Base-by-base conservation (phyloP, 371 early-diverging fungal genomes). In the Mucor mucedo region DNA sequence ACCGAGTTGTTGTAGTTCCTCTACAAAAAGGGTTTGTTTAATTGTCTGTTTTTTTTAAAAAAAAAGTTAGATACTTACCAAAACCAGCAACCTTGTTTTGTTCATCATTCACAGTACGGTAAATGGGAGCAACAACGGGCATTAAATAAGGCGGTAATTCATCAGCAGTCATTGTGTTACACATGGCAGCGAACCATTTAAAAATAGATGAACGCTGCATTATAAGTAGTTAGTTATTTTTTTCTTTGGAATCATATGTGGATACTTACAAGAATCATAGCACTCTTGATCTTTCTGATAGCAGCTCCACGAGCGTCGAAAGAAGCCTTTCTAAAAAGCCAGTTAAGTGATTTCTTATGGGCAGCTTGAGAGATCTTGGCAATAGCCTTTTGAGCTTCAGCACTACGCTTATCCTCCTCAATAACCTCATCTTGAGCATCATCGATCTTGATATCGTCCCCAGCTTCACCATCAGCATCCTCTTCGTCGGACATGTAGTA, bases 181-280 rank as follows among this genome's bases (percentile, higher is more conserved):
- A 71, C 70, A 96, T 85, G 9, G 95, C 96, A n/a, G 96, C 97
- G 81, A 93, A 94, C 87, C 89, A 91, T 70, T 93, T 90, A 79
- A 94, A 96, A 39, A 92, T 85, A 45, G 84, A 85, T 4, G 85
- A 86, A 47, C 94, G 86, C 87, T 93, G 72, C 21, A 21, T 21
- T 10, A 52, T n/a, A 54, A 58, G 50, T 13, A 53, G 28, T 62
- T 39, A 48, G 21, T 33, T 16, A 41, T 5, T 33, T 60, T 38
- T 11, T 60, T 29, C 14, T 28, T 5, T 11, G 11, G 29, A 41
- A 41, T 14, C 0, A 38, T 42, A 27, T 4, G 13, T 35, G 62
- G 7, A 2, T 29, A 32, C 68, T 73, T 80, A 84, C 87, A 72
- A 80, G 68, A n/a, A 84, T 64, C 11, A 78, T 66, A 29, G 73